Percentiles rank a stretch among this genome's conserved stretches.
Evolutionary conservation across 1,284 basidiomycete genomes (phyloP).

Genomic region (Fomitopsis palustris): DNA sequence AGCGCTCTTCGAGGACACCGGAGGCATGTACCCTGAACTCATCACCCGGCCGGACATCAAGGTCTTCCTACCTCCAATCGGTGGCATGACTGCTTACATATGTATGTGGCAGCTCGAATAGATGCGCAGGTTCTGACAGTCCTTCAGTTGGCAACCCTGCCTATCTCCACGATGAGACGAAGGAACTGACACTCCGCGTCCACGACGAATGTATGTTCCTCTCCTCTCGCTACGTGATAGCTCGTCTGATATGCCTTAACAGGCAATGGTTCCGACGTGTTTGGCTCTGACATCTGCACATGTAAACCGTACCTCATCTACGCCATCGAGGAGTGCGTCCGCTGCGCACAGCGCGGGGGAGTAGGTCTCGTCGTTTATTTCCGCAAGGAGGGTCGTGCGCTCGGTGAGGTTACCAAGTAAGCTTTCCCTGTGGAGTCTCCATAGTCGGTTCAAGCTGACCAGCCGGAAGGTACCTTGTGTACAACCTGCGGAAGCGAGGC

Average conservation of each 20-base stretch:
- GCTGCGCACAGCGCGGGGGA: slow-evolving; percentile 82
- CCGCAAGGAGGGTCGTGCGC: slow-evolving; percentile 88
- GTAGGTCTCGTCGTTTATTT: slow-evolving; percentile 94
- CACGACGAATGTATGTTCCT: slow-evolving; percentile 84
- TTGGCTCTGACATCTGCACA: slow-evolving; percentile 93
- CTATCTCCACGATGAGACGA: slow-evolving; percentile 73
- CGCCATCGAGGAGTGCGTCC: slow-evolving; percentile 92
- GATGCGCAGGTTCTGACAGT: not conserved
- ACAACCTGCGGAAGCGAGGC: slow-evolving; percentile 93
- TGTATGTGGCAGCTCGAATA: slow-evolving; percentile 42
- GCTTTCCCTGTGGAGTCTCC: slow-evolving; percentile 16
- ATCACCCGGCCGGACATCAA: slow-evolving; percentile 95
- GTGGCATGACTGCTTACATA: slow-evolving; percentile 90
- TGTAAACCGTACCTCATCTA: slow-evolving; percentile 93
- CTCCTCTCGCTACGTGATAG: not conserved
- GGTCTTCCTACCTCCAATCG: slow-evolving; percentile 93
- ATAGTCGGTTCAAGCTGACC: not conserved
- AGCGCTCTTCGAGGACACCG: slow-evolving; percentile 91
- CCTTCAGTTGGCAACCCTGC: slow-evolving; percentile 75
- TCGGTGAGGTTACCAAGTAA: slow-evolving; percentile 90
- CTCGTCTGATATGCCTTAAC: not conserved
- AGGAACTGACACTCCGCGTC: slow-evolving; percentile 88
- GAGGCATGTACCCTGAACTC: slow-evolving; percentile 96
- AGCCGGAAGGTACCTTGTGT: slow-evolving; percentile 75
- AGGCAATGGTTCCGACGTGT: slow-evolving; percentile 85